Evolutionary conservation across 495 filamentous ascomycete species (phyloP).

Genomic region (Tuber borchii): DNA sequence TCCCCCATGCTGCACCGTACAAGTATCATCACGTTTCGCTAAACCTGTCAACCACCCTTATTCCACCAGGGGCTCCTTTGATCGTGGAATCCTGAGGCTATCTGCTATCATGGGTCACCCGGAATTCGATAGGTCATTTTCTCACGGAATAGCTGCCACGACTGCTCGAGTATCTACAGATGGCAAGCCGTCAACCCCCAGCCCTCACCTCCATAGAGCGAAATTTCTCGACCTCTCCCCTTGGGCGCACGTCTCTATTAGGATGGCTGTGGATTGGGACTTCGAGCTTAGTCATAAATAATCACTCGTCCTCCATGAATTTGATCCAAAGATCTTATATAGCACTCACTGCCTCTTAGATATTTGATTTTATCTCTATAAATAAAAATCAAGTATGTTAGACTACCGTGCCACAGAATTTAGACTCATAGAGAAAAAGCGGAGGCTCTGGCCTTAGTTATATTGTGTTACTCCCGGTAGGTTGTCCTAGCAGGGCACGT

Average conservation of each 20-base stretch:
- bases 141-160: neutral
- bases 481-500: neutral
- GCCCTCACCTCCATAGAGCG: neutral
- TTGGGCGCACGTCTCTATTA: neutral
- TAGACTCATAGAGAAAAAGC: neutral
- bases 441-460: neutral
- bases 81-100: slow-evolving; percentile 2
- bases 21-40: neutral
- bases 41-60: neutral
- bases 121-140: slow-evolving; percentile 4
- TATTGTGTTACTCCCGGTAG: neutral
- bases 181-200: neutral
- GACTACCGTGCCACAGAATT: neutral
- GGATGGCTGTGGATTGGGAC: neutral
- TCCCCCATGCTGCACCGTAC: neutral
- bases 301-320: neutral
- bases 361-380: neutral
- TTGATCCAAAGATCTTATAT: neutral
- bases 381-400: neutral
- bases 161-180: neutral
- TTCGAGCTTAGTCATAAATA: neutral
- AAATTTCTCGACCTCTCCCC: neutral
- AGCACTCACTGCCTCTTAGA: neutral
- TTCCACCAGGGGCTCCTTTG: neutral
- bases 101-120: neutral